Conservation (phyloP, 768 basidiomycete genomes). For the Trametes cubensis region DNA sequence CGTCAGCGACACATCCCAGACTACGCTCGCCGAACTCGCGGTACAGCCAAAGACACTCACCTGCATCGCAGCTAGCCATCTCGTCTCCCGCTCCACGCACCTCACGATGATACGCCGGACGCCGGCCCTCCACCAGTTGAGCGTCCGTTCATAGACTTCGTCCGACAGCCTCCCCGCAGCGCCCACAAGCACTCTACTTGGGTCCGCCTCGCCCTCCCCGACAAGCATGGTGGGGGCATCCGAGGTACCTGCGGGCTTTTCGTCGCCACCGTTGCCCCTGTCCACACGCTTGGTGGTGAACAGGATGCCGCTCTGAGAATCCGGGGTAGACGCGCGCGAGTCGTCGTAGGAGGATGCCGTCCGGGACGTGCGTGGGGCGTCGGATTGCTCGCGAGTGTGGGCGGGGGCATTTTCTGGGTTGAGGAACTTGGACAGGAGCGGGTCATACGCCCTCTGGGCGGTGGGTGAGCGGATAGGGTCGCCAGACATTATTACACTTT, state of each 20-base stretch:
- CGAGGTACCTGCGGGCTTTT: constrained; percentile 18
- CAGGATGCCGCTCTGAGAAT: constrained; percentile 10
- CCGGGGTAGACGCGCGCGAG: constrained; percentile 27
- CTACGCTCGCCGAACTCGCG: too few species aligned
- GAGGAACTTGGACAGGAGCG: constrained; percentile 5
- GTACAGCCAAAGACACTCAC: constrained; percentile 35
- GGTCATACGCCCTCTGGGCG: constrained; percentile 6
- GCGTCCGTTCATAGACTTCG: constrained; percentile 64
- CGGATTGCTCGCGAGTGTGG: background rate
- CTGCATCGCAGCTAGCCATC: constrained; percentile 68
- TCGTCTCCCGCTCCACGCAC: constrained; percentile 60
- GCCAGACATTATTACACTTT: background rate
- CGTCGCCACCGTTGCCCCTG: constrained; percentile 8
- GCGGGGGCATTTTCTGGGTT: background rate
- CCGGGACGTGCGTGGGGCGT: background rate
- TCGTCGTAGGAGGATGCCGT: constrained; percentile 12
- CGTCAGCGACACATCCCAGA: constrained; percentile 16
- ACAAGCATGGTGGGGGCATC: background rate
- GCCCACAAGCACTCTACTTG: constrained; percentile 18
- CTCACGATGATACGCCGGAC: constrained; percentile 57
- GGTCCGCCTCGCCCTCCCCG: constrained; percentile 4
- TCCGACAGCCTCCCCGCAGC: constrained; percentile 34
- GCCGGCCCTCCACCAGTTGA: constrained; percentile 67
- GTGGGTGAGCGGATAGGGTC: constrained; percentile 1
- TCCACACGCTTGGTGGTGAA: constrained; percentile 16